These are phyloP conservation scores for Calocybe gambosa DNA, from an alignment of 1,284 basidiomycete species.

Conservation along the genomic window DNA sequence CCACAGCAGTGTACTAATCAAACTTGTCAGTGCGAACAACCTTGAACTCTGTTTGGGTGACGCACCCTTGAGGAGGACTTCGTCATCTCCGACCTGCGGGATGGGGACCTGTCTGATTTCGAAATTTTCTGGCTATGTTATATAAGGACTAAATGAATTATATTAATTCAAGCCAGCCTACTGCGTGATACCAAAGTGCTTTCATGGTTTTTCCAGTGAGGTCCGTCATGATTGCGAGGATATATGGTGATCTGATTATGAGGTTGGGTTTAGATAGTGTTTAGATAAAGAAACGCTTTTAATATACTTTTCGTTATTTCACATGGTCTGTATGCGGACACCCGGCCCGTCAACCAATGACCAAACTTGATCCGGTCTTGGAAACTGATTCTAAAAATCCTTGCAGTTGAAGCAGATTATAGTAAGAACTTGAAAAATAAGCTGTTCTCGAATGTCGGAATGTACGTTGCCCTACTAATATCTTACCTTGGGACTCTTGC, in stretches of 20 bases:
- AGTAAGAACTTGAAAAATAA: too few relatives aligned
- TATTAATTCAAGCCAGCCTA: slow-evolving; percentile 14
- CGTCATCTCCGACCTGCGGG: slow-evolving; percentile 48
- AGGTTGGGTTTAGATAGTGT: not conserved
- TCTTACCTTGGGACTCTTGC: too few relatives aligned
- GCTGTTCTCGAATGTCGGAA: too few relatives aligned
- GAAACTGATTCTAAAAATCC: too few relatives aligned
- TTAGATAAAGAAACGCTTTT: too few relatives aligned
- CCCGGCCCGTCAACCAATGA: too few relatives aligned
- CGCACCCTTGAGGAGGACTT: slow-evolving; percentile 56
- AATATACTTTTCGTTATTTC: too few relatives aligned
- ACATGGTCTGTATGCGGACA: too few relatives aligned
- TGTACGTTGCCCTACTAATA: too few relatives aligned
- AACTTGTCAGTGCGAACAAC: slow-evolving; percentile 3
- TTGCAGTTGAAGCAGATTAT: too few relatives aligned
- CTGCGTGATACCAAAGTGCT: slow-evolving; percentile 30
- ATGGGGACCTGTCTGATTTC: slow-evolving; percentile 51
- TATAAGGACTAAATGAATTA: not conserved
- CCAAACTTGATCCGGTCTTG: too few relatives aligned
- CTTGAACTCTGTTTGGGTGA: not conserved
- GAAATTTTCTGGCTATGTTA: slow-evolving; percentile 35
- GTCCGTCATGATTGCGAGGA: slow-evolving; percentile 10
- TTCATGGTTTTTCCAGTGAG: slow-evolving; percentile 25
- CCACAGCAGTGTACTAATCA: slow-evolving; percentile 42
- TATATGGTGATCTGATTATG: too few relatives aligned